Evolutionary conservation across 1,284 basidiomycete genomes (phyloP).

Genomic region (Cutaneotrichosporon spelunceum): DNA sequence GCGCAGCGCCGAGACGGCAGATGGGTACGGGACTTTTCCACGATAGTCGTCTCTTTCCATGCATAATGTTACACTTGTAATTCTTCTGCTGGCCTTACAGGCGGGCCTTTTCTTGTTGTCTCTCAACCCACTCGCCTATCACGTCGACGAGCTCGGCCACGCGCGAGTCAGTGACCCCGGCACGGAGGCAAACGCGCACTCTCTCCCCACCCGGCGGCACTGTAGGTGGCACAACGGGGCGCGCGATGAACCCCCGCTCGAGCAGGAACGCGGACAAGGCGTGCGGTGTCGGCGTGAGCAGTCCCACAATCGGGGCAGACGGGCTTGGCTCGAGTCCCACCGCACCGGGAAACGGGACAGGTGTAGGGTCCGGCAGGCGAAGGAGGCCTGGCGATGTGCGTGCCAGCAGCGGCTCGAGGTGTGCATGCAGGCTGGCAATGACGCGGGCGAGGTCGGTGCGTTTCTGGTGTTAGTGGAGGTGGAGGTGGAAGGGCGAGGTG

Average conservation of each 20-base stretch:
- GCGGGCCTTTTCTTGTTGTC: not conserved
- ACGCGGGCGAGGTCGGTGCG: conserved; percentile 1
- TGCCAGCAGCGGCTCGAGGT: conserved; percentile 28
- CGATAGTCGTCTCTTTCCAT: not conserved
- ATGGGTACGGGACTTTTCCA: conserved; percentile 9
- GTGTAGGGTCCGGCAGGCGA: conserved; percentile 31
- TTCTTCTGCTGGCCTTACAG: not conserved
- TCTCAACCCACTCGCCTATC: conserved; percentile 37
- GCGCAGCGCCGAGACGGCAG: not conserved
- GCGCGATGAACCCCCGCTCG: conserved; percentile 40
- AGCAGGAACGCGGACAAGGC: conserved; percentile 44
- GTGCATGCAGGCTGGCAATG: conserved; percentile 24
- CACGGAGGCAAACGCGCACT: conserved; percentile 47
- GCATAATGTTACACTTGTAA: conserved; percentile 5
- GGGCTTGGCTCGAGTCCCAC: conserved; percentile 26
- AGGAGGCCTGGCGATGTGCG: conserved; percentile 29
- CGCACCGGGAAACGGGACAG: conserved; percentile 25
- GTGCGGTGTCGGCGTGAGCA: conserved; percentile 70
- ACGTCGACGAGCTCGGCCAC: conserved; percentile 31
- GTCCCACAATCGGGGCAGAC: conserved; percentile 72
- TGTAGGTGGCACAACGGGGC: conserved; percentile 50
- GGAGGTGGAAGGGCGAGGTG: no score
- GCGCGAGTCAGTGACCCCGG: conserved; percentile 34
- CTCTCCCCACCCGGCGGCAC: conserved; percentile 49
- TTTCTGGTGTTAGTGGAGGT: conserved; percentile 5